Evolutionary conservation across 768 basidiomycete species (phyloP).

Genomic region (Termitomyces sp.): DNA sequence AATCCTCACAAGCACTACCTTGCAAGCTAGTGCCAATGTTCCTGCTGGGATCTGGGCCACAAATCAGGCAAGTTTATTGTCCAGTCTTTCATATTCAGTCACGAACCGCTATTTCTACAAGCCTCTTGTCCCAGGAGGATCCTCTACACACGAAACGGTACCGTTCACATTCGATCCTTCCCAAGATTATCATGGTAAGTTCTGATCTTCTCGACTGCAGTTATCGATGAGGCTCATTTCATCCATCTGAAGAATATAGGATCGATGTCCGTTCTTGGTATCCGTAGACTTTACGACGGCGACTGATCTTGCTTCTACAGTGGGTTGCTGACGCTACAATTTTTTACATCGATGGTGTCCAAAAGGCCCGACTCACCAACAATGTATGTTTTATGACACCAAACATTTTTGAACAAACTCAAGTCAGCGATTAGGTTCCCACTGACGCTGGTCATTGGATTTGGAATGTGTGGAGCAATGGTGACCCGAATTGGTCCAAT

Average conservation of each 20-base stretch:
- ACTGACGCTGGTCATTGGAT: slow-evolving; percentile 23
- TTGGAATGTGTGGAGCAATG: slow-evolving; percentile 32
- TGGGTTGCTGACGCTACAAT: slow-evolving; percentile 24
- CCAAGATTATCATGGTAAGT: slow-evolving; percentile 27
- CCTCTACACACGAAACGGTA: slow-evolving; percentile 16
- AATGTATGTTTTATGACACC: slow-evolving; percentile 19
- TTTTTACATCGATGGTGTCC: slow-evolving; percentile 29
- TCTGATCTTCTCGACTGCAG: background rate
- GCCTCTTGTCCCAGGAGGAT: slow-evolving; percentile 16
- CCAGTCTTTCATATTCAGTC: background rate
- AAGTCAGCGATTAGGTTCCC: slow-evolving; percentile 19
- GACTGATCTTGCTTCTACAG: slow-evolving; percentile 9
- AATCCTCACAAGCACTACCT: slow-evolving; percentile 29
- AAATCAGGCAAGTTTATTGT: slow-evolving; percentile 20
- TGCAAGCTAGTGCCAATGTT: slow-evolving; percentile 18
- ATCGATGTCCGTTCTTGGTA: slow-evolving; percentile 24
- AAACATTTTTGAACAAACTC: background rate
- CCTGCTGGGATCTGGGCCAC: slow-evolving; percentile 32
- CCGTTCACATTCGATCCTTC: slow-evolving; percentile 28
- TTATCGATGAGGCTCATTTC: background rate
- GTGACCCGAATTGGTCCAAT: slow-evolving; percentile 28
- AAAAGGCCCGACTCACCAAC: slow-evolving; percentile 22
- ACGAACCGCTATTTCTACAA: background rate
- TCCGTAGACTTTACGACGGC: background rate
- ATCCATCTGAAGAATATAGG: slow-evolving; percentile 23